Conservation (phyloP, 306 rosid genomes). For the Luffa aegyptiaca region DNA sequence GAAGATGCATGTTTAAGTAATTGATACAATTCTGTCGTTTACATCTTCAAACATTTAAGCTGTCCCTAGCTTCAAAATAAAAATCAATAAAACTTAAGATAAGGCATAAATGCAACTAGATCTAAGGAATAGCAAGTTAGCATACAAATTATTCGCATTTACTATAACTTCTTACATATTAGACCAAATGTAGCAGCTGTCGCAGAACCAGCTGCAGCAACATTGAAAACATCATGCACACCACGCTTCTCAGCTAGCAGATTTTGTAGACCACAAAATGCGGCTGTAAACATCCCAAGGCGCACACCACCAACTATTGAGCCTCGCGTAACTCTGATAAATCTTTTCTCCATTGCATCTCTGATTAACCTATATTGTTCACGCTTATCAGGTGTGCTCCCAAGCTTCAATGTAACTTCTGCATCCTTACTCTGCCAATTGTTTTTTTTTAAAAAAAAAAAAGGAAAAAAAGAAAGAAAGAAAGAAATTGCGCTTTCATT, state of each 20-base stretch:
- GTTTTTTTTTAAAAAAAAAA: neutral
- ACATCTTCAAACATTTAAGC: neutral
- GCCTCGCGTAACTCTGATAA: constrained; percentile 65
- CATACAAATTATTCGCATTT: neutral
- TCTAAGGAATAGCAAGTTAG: neutral
- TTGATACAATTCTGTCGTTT: neutral
- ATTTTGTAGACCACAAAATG: constrained; percentile 65
- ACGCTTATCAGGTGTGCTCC: constrained; percentile 90
- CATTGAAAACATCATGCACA: constrained; percentile 71
- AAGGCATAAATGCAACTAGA: neutral
- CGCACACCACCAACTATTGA: constrained; percentile 86
- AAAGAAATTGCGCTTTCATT: no score
- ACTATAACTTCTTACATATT: constrained; percentile 49
- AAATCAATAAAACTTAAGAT: neutral
- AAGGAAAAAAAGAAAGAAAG: no score
- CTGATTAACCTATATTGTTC: constrained; percentile 81
- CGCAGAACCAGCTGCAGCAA: constrained; percentile 92
- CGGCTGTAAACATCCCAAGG: constrained; percentile 83
- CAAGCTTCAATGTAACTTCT: constrained; percentile 81
- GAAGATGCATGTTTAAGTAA: neutral
- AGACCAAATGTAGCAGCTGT: constrained; percentile 88
- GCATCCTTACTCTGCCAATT: constrained; percentile 85
- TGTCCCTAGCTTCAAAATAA: neutral
- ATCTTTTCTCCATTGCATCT: constrained; percentile 98
- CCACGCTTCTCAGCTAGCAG: constrained; percentile 83